Percentiles rank a stretch among this genome's conserved stretches.
These are phyloP conservation scores for Arthroderma uncinatum DNA, from an alignment of 2,329 filamentous ascomycete genomes.

Conservation along the genomic window DNA sequence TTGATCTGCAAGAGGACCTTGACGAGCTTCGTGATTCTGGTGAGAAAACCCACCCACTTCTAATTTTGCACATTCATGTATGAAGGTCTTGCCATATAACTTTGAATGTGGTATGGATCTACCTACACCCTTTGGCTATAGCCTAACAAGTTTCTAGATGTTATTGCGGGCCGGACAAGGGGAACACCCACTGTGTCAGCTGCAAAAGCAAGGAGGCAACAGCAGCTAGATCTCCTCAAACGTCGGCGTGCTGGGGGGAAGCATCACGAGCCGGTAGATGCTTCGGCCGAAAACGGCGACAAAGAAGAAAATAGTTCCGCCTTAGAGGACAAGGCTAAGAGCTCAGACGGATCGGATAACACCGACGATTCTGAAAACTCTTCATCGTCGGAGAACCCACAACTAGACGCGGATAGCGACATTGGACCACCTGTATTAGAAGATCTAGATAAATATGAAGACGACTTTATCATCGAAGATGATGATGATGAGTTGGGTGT, in stretches of 20 bases:
- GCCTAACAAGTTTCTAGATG: constrained; percentile 21
- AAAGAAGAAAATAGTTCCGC: background rate
- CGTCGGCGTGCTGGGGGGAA: constrained; percentile 34
- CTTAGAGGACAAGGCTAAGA: constrained; percentile 6
- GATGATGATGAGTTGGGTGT: constrained; percentile 47
- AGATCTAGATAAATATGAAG: constrained; percentile 46
- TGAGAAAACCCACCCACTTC: constrained; percentile 13
- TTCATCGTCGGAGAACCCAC: constrained; percentile 10
- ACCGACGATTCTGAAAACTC: background rate
- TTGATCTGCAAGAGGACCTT: constrained; percentile 37
- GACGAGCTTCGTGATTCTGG: constrained; percentile 36
- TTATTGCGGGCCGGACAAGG: constrained; percentile 32
- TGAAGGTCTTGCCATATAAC: too few relatives aligned
- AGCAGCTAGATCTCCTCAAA: constrained; percentile 34
- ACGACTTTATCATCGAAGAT: constrained; percentile 55
- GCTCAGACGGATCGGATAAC: background rate
- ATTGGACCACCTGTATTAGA: constrained; percentile 25
- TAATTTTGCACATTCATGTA: background rate
- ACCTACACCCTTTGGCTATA: background rate
- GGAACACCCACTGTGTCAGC: constrained; percentile 31
- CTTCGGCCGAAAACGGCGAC: constrained; percentile 7
- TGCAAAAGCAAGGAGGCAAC: constrained; percentile 28
- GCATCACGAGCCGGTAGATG: background rate
- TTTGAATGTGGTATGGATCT: background rate
- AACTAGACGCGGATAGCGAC: constrained; percentile 22